Base-by-base conservation (phyloP, 768 basidiomycete species). In the Tricholoma sp. region DNA sequence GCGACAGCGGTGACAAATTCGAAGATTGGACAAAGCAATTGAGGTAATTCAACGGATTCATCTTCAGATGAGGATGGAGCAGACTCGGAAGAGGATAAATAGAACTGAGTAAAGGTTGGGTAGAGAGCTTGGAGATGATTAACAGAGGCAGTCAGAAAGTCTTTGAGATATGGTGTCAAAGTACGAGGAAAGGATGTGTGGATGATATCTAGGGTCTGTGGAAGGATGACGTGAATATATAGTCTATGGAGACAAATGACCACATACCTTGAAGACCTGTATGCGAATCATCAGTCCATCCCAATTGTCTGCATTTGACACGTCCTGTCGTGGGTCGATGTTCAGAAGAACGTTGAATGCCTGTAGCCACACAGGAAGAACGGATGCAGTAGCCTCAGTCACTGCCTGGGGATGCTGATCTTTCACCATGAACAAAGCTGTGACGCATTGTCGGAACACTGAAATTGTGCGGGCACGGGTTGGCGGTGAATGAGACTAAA, bases 361-460 rank as follows among this genome's bases (percentile, higher is more conserved):
- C 36, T 89, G 87, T n/a, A 98, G 72, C 97, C 97, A 99, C 13
- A 85, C 78, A 1, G 95, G 92, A 6, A 96, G 81, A 41, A 98
- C 84, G 44, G 83, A 80, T 24, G 82, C 84, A 33, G 83, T 82
- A 0, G 94, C 94, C 61, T 91, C 87, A 64, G 89, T 89, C 36
- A 91, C 91, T 0, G 90, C 83, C 56, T 88, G 84, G 0, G 94
- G 92, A 63, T 94, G 88, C 61, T 94, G 88, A 34, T 94, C 93
- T 68, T 94, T 94, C 55, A 98, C 93, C 86, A 95, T 98, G 70
- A 90, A 94, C 15, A 98, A 77, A 5, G 94, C 88, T 52, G 84
- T 82, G 3, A 97, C 78, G 65, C 93, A 94, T 74, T 98, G 92
- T 31, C 88, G 78, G 74, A 98, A 98, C 32, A 97, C 93, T 4